phyloP scores from a whole-genome alignment of 768 basidiomycete species.

The Collybiopsis confluens region DNA sequence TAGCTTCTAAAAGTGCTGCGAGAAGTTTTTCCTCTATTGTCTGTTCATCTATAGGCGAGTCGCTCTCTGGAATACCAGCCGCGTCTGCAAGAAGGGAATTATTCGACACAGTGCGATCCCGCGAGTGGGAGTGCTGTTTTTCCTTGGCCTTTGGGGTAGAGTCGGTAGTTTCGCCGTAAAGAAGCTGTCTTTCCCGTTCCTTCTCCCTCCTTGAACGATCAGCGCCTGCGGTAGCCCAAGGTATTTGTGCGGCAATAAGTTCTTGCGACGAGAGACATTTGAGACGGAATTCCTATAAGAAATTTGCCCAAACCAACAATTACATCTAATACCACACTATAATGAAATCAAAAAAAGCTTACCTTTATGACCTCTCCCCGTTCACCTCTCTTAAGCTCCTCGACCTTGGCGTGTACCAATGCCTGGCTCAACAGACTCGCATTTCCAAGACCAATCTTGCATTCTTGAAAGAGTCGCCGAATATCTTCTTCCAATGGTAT shows the following conservation, averaged over 20 bases:
- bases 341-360: constrained; percentile 16
- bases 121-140: constrained; percentile 18
- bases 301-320: no score
- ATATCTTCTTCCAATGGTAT: constrained; percentile 85
- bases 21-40: constrained; percentile 77
- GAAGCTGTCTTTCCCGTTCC: constrained; percentile 15
- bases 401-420: constrained; percentile 63
- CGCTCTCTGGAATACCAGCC: constrained; percentile 12
- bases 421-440: constrained; percentile 71
- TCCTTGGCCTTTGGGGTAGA: not conserved
- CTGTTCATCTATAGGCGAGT: constrained; percentile 34
- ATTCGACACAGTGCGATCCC: constrained; percentile 18
- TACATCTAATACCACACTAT: no score
- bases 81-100: constrained; percentile 10
- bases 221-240: constrained; percentile 85
- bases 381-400: constrained; percentile 33
- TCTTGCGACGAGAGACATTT: constrained; percentile 84
- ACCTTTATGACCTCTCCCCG: constrained; percentile 59
- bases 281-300: constrained; percentile 71
- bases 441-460: constrained; percentile 79
- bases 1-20: constrained; percentile 66
- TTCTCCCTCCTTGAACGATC: constrained; percentile 54
- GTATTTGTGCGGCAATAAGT: constrained; percentile 80
- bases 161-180: constrained; percentile 4
- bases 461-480: constrained; percentile 77